phyloP scores from a whole-genome alignment of 1,139 yeast genomes.

The Yamadazyma buinensis region DNA sequence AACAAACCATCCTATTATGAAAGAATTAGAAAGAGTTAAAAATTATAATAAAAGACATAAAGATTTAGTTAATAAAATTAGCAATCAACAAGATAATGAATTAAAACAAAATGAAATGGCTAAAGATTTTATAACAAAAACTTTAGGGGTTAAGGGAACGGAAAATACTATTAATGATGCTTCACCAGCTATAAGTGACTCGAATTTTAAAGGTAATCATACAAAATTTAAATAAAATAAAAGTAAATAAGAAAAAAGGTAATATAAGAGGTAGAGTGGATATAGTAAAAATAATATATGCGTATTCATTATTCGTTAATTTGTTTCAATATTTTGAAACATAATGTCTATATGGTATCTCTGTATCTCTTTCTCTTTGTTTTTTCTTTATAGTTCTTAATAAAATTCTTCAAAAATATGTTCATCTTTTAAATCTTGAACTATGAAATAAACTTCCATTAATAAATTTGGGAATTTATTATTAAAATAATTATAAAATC shows the following conservation, averaged over 20 bases:
- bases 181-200: slow-evolving; percentile 57
- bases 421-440: slow-evolving; percentile 56
- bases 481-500: slow-evolving; percentile 75
- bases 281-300: background rate
- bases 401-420: slow-evolving; percentile 57
- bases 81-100: slow-evolving; percentile 13
- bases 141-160: slow-evolving; percentile 38
- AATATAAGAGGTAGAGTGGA: background rate
- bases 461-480: slow-evolving; percentile 72
- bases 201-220: slow-evolving; percentile 58
- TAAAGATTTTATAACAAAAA: slow-evolving; percentile 38
- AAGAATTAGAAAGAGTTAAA: slow-evolving; percentile 69
- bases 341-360: background rate
- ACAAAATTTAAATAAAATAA: slow-evolving; percentile 41
- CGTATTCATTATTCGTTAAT: slow-evolving; percentile 2
- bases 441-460: slow-evolving; percentile 70
- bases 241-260: too few species aligned
- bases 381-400: slow-evolving; percentile 4
- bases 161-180: slow-evolving; percentile 22
- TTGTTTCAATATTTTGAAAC: background rate
- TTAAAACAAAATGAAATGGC: slow-evolving; percentile 27
- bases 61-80: slow-evolving; percentile 25
- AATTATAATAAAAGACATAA: slow-evolving; percentile 62
- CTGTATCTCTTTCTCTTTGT: too few species aligned
- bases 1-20: slow-evolving; percentile 58